These are phyloP conservation scores for Agaricus subrufescens DNA, from an alignment of 768 basidiomycete species.

Conservation along the genomic window DNA sequence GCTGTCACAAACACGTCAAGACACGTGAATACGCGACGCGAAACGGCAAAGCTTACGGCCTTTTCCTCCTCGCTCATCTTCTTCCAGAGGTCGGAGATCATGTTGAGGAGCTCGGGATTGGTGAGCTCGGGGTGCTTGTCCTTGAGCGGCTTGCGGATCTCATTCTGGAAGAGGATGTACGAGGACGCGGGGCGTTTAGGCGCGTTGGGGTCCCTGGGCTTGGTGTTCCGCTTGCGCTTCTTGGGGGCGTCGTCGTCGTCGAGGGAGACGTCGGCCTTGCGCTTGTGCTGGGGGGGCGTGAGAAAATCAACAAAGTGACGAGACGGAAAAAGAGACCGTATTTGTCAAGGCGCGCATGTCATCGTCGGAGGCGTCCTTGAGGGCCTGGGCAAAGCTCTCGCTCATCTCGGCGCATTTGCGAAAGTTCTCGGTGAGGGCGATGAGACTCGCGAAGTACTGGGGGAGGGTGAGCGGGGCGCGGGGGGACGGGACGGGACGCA, in stretches of 20 bases:
- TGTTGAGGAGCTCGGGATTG: conserved; percentile 65
- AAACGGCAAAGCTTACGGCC: conserved; percentile 47
- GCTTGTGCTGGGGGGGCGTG: conserved; percentile 39
- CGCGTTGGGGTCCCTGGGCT: conserved; percentile 87
- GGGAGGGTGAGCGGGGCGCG: conserved; percentile 13
- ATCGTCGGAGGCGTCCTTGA: conserved; percentile 22
- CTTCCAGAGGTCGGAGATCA: conserved; percentile 76
- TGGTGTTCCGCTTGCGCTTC: conserved; percentile 58
- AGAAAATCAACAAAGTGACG: not conserved
- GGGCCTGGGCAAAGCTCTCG: conserved; percentile 52
- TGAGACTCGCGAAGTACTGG: conserved; percentile 54
- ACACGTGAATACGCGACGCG: conserved; percentile 10
- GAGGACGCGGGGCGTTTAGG: conserved; percentile 92
- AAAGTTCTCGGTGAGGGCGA: conserved; percentile 56
- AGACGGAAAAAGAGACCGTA: not conserved
- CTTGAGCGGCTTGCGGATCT: conserved; percentile 72
- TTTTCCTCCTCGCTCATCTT: conserved; percentile 64
- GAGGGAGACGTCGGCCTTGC: conserved; percentile 38
- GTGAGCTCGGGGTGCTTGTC: conserved; percentile 55
- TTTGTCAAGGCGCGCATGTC: not conserved
- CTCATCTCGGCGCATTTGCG: conserved; percentile 56
- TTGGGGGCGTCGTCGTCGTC: conserved; percentile 37
- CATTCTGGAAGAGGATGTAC: conserved; percentile 94
- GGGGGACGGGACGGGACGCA: conserved; percentile 13
- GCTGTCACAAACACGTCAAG: conserved; percentile 27